Conservation (phyloP, 169 alveolate genomes). For the Babesia bigemina region DNA sequence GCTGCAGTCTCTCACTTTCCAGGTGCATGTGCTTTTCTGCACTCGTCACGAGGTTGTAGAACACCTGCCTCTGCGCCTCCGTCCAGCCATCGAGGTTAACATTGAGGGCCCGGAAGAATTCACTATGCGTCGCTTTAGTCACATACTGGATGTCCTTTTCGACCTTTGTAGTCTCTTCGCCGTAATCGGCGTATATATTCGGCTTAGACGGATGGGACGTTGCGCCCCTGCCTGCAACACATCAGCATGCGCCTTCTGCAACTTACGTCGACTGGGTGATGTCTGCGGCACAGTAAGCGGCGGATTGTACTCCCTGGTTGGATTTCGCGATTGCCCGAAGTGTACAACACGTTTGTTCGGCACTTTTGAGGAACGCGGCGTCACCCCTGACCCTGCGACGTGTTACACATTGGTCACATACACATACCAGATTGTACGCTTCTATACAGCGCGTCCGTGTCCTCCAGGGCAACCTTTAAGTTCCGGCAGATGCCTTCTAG, state of each 20-base stretch:
- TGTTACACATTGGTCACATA: too few species aligned
- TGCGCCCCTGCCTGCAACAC: background rate
- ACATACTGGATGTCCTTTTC: conserved; percentile 19
- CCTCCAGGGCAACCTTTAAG: conserved; percentile 21
- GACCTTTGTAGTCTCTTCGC: background rate
- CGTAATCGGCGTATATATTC: background rate
- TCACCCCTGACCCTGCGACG: background rate
- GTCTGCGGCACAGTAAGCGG: conserved; percentile 12
- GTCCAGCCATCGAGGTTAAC: conserved; percentile 38
- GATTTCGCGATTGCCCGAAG: background rate
- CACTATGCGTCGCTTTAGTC: conserved; percentile 25
- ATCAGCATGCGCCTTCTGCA: background rate
- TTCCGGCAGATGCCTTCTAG: conserved; percentile 35
- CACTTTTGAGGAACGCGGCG: background rate
- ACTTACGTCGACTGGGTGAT: background rate
- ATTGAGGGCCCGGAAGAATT: conserved; percentile 23
- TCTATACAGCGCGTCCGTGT: conserved; percentile 31
- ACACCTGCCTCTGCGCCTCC: conserved; percentile 34
- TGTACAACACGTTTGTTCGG: background rate
- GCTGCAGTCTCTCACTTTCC: conserved; percentile 60
- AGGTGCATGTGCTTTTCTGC: conserved; percentile 62
- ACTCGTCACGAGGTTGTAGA: conserved; percentile 49
- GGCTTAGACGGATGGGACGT: background rate
- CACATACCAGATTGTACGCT: conserved; percentile 29
- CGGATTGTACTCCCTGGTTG: background rate